Base-by-base conservation (phyloP, 192 early-diverging fungal species). In the Umbelopsis sp. region DNA sequence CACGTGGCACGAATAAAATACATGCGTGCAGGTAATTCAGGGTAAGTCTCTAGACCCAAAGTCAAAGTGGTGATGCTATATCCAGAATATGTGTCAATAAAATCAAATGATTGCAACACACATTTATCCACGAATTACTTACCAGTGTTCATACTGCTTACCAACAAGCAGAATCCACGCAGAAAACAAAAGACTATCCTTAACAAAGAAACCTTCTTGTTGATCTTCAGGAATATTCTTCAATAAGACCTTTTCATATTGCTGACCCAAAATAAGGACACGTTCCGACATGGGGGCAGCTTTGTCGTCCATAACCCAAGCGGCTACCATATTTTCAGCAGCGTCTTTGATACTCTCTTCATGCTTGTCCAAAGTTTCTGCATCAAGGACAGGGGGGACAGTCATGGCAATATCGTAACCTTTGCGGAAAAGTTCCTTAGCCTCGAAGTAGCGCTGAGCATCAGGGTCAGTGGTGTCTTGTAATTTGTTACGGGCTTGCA, bases 291-390 rank as follows among this genome's bases (percentile, higher is more conserved):
- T 85, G 45, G 80, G 77, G 49, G 84, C 83, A 31, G 85, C 87
- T 74, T 86, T 86, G 56, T 88, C 87, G 73, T 88, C 87, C 65
- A 88, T 72, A 49, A 88, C 72, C 80, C 84, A 88, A 22, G 87
- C 87, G 45, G 76, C 72, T 59, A 88, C 84, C 47, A 88, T 79
- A 71, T 75, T 78, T 66, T 85, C 82, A 50, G 87, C 83, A 7
- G 86, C 79, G 5, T 77, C 68, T 12, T 76, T 82, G 53, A 88
- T 85, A 44, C 86, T 78, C 24, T 85, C 76, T 73, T 84, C 79
- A 65, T 85, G 71, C 59, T 81, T 76, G 52, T 74, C 76, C 34
- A 88, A 69, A 36, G 81, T 76, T 45, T 85, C 79, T 43, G 80
- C 76, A 0, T 86, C 84, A 10, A 82, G 67, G 44, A 81, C 76